Base-by-base conservation (phyloP, 2,329 filamentous ascomycete species). In the Neurospora crassa region DNA sequence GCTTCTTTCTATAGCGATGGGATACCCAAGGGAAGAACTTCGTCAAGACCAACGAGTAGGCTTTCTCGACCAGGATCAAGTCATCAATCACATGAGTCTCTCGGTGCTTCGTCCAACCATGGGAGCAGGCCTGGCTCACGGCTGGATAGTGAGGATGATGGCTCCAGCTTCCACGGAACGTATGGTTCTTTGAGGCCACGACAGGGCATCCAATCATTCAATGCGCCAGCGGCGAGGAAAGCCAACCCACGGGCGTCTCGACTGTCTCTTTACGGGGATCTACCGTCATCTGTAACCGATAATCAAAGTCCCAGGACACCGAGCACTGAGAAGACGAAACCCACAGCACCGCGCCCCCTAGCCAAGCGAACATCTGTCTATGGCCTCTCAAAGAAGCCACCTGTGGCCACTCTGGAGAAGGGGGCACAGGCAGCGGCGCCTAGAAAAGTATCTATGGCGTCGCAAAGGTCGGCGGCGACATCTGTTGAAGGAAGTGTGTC, bases 1-100 rank as follows among this genome's bases (percentile, higher is more conserved):
- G 93, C 92, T 0, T 89, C 88, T 70, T 94, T 97, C 79, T 96
- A 92, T 37, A 63, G 53, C 78, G 89, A 89, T 68, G 81, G 84
- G 1, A 84, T 89, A n/a, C 86, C 87, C 72, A 83, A 86, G 7
- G 87, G 87, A 81, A 70, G 41, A 70, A 84, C 91, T 5, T 76
- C 79, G 24, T 87, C 86, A 2, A 80, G 85, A 18, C 81, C 83
- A 5, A 82, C 79, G 68, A 84, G 82, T 37, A 79, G 79, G n/a
- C 77, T 78, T 24, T 87, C 85, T 11, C 81, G 85, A 11, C 86
- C 86, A 2, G 82, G 83, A 77, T 93, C 79, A 74, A 91, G 82
- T 83, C 90, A 82, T 84, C 91, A 79, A 77, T 89, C 79, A 81
- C 92, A 83, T 82, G 86, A 78, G 75, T 91, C 85, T 79, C 86